These are phyloP conservation scores for Schwanniomyces occidentalis DNA, from an alignment of 805 yeast genomes.

Conservation along the genomic window DNA sequence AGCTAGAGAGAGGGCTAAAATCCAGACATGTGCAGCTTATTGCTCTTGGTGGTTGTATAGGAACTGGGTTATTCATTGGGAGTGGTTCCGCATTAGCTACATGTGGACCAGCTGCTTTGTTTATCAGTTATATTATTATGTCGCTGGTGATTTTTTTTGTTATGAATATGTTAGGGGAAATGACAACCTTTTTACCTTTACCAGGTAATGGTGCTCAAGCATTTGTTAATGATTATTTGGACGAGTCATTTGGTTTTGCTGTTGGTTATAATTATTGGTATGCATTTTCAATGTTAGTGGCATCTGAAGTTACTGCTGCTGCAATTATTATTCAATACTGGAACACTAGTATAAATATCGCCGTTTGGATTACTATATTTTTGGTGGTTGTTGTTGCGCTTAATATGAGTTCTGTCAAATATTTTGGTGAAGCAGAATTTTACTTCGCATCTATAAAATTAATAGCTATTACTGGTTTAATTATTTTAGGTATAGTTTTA, in stretches of 20 bases:
- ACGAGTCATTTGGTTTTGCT: slow-evolving; percentile 33
- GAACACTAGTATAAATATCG: slow-evolving; percentile 28
- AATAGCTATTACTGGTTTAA: slow-evolving; percentile 29
- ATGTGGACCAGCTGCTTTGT: slow-evolving; percentile 67
- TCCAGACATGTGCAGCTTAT: slow-evolving; percentile 65
- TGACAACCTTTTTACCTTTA: slow-evolving; percentile 34
- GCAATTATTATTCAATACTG: slow-evolving; percentile 35
- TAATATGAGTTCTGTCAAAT: slow-evolving; percentile 30
- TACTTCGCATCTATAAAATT: slow-evolving; percentile 35
- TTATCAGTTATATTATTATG: slow-evolving; percentile 36
- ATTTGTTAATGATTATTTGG: slow-evolving; percentile 28
- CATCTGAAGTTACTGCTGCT: slow-evolving; percentile 38
- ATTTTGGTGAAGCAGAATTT: slow-evolving; percentile 39
- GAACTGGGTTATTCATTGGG: slow-evolving; percentile 68
- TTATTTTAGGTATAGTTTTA: slow-evolving; percentile 34
- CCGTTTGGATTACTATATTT: slow-evolving; percentile 41
- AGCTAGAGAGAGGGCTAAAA: slow-evolving; percentile 40
- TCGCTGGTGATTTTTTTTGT: slow-evolving; percentile 27
- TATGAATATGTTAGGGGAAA: slow-evolving; percentile 34
- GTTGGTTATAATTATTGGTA: slow-evolving; percentile 36
- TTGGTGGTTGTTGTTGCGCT: slow-evolving; percentile 23
- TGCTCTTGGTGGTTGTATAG: slow-evolving; percentile 84
- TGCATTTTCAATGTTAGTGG: slow-evolving; percentile 32
- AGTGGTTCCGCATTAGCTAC: slow-evolving; percentile 57
- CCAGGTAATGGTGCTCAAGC: slow-evolving; percentile 36